These are phyloP conservation scores for Exsudoporus floridanus DNA, from an alignment of 1,284 basidiomycete genomes.

Conservation along the genomic window DNA sequence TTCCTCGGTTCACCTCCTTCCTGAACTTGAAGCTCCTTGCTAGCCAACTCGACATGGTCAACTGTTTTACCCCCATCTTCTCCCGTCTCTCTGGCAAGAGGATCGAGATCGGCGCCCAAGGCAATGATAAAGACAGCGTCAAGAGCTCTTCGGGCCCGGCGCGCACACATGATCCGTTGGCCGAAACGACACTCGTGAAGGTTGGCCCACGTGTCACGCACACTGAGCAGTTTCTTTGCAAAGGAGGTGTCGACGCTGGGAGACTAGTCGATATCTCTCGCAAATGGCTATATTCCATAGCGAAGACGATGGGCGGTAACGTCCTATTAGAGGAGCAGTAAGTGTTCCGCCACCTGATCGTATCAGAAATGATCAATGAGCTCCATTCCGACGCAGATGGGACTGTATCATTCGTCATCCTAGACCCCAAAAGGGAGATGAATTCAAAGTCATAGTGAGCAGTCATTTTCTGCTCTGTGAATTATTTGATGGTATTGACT, in stretches of 20 bases:
- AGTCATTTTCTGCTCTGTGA: conserved; percentile 3
- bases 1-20: conserved; percentile 12
- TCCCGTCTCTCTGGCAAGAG: conserved; percentile 20
- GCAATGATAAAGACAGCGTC: conserved; percentile 26
- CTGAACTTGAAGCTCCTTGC: conserved; percentile 25
- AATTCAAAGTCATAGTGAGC: conserved; percentile 37
- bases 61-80: conserved; percentile 23
- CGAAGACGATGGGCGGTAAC: conserved; percentile 38
- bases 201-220: conserved; percentile 37
- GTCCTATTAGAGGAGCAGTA: conserved; percentile 38
- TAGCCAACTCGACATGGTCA: conserved; percentile 30
- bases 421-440: conserved; percentile 29
- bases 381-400: conserved; percentile 31
- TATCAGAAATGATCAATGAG: conserved; percentile 17
- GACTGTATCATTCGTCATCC: conserved; percentile 37
- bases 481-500: conserved; percentile 12
- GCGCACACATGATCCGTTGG: conserved; percentile 28
- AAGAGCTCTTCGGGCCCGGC: conserved; percentile 40
- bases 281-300: conserved; percentile 33
- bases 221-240: conserved; percentile 37
- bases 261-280: conserved; percentile 38
- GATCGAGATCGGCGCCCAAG: conserved; percentile 28
- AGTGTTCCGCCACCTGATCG: conserved; percentile 20
- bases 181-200: conserved; percentile 22
- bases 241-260: conserved; percentile 37